A percentile compares a stretch with the other conserved stretches of the same genome.
These are phyloP conservation scores for Tetrapisispora pingtungensis DNA, from an alignment of 805 yeast genomes.

Conservation along the genomic window DNA sequence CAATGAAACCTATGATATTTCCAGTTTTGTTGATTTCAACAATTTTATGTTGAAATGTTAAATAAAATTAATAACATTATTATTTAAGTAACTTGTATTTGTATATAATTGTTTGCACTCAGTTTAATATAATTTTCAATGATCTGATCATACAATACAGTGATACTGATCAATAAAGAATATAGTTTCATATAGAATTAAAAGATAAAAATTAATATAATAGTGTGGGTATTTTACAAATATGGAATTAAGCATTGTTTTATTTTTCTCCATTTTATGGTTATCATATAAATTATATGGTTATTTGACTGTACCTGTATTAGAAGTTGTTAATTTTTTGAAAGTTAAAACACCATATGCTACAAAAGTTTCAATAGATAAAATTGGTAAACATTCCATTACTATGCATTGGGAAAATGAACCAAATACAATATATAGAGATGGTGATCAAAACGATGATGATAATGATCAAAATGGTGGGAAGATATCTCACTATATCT, in stretches of 20 bases:
- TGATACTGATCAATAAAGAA: too few relatives aligned
- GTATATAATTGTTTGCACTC: too few relatives aligned
- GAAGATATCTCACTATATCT: constrained; percentile 21
- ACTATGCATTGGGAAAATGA: constrained; percentile 31
- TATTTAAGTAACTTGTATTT: too few relatives aligned
- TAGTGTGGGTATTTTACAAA: not conserved
- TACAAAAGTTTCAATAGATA: constrained; percentile 27
- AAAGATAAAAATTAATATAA: too few relatives aligned
- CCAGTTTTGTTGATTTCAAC: too few relatives aligned
- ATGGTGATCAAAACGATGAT: not conserved
- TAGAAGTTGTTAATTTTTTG: constrained; percentile 20
- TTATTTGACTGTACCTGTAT: constrained; percentile 24
- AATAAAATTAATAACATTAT: too few relatives aligned
- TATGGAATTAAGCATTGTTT: not conserved
- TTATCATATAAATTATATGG: constrained; percentile 20
- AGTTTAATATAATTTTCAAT: too few relatives aligned
- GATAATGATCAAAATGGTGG: not conserved
- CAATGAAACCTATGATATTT: too few relatives aligned
- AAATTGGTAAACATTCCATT: constrained; percentile 20
- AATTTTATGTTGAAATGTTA: too few relatives aligned
- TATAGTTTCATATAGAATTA: too few relatives aligned
- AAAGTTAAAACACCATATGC: constrained; percentile 26
- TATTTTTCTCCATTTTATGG: constrained; percentile 17
- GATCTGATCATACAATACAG: too few relatives aligned
- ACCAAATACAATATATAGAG: not conserved